Conservation (phyloP, 164 flowering plant species). For the Akebia trifoliata region DNA sequence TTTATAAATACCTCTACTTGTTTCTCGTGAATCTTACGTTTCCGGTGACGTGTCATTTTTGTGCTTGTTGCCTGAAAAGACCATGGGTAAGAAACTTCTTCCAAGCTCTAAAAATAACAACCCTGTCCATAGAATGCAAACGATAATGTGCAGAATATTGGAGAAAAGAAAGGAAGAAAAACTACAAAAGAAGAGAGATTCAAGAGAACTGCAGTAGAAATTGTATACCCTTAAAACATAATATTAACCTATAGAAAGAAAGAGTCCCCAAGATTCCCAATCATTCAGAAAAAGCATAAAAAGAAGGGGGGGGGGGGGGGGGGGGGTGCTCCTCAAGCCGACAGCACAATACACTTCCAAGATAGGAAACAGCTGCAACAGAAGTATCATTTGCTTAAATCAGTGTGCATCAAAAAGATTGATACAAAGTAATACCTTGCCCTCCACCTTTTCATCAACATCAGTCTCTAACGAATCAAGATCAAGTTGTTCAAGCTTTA, state of each 20-base stretch:
- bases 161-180: too few relatives aligned
- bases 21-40: constrained; percentile 94
- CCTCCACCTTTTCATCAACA: constrained; percentile 96
- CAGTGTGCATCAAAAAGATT: background rate
- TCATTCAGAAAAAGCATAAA: too few relatives aligned
- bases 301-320: too few relatives aligned
- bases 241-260: too few relatives aligned
- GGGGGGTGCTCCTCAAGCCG: too few relatives aligned
- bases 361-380: too few relatives aligned
- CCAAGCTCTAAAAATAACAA: constrained; percentile 14
- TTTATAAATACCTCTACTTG: constrained; percentile 83
- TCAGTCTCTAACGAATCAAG: constrained; percentile 88
- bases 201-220: too few relatives aligned
- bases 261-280: too few relatives aligned
- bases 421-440: constrained; percentile 64
- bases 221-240: too few relatives aligned
- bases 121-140: constrained; percentile 6
- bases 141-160: background rate
- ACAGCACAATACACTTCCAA: too few relatives aligned
- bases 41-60: constrained; percentile 99
- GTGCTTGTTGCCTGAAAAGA: constrained; percentile 73
- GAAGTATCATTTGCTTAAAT: background rate
- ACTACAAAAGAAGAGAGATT: too few relatives aligned
- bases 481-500: constrained; percentile 93
- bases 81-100: constrained; percentile 17